Evolutionary conservation across 306 rosid genomes (phyloP).

Genomic region (Fagus sylvatica): DNA sequence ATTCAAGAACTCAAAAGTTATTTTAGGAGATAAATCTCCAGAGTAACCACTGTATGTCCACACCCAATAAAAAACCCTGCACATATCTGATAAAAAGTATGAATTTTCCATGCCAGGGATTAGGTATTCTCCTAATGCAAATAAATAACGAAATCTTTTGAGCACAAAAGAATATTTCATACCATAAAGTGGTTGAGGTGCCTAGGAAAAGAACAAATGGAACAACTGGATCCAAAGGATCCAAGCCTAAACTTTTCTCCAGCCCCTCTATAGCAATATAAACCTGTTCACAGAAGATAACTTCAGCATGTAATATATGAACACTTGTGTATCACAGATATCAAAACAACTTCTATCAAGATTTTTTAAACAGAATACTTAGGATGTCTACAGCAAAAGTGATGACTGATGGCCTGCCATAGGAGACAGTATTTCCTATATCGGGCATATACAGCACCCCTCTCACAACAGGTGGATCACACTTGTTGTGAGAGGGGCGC

Average conservation of each 20-base stretch:
- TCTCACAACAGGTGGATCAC: no score
- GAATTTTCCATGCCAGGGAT: conserved; percentile 38
- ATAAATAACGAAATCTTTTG: conserved; percentile 24
- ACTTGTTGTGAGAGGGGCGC: no score
- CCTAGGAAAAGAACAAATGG: conserved; percentile 69
- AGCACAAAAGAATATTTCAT: conserved; percentile 43
- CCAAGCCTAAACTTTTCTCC: conserved; percentile 82
- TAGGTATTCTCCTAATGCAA: conserved; percentile 19
- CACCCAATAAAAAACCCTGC: conserved; percentile 85
- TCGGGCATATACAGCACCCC: no score
- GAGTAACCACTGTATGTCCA: conserved; percentile 82
- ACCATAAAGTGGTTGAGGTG: conserved; percentile 86
- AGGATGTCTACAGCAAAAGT: neutral
- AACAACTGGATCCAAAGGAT: conserved; percentile 90
- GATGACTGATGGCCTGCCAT: neutral
- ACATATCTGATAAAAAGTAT: conserved; percentile 71
- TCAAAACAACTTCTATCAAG: neutral
- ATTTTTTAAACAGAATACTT: neutral
- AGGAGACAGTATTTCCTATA: no score
- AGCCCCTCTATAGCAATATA: conserved; percentile 57
- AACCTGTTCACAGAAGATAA: conserved; percentile 48
- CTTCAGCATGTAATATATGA: conserved; percentile 6
- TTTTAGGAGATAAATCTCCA: conserved; percentile 84
- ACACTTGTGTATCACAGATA: neutral
- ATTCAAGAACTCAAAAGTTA: conserved; percentile 67